phyloP scores from a whole-genome alignment of 228 moss, liverwort and hornwort species.

The Sphagnum magellanicum region DNA sequence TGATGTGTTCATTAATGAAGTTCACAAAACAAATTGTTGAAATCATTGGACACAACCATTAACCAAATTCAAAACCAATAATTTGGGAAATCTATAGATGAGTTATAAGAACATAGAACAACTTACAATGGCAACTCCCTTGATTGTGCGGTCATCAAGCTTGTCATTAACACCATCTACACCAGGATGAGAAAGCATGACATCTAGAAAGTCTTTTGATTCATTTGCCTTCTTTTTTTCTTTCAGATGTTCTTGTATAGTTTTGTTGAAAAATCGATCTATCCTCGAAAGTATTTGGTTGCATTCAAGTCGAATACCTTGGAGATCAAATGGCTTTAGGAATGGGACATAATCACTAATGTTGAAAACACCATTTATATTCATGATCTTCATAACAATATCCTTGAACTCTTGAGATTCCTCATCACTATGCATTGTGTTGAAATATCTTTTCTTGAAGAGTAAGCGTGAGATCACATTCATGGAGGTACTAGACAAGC shows the following conservation, averaged over 20 bases:
- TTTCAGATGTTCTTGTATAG: conserved; percentile 4
- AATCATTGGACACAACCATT: no score
- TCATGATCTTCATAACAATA: neutral
- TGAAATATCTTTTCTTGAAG: conserved; percentile 2
- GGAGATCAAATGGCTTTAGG: conserved; percentile 9
- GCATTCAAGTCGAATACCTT: conserved; percentile 1
- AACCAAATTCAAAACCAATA: no score
- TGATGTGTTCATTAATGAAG: no score
- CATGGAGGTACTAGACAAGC: neutral
- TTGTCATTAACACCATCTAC: no score
- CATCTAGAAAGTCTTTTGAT: no score
- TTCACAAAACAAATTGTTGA: no score
- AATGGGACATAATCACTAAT: conserved; percentile 5
- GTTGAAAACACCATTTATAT: neutral
- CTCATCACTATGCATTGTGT: neutral
- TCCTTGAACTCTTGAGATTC: conserved; percentile 10
- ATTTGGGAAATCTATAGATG: no score
- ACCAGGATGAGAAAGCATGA: no score
- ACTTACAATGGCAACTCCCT: no score
- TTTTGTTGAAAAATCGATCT: conserved; percentile 4
- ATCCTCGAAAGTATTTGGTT: neutral
- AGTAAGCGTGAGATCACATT: conserved; percentile 10
- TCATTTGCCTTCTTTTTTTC: neutral
- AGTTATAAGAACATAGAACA: no score
- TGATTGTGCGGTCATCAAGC: no score